A percentile compares a stretch with the other conserved stretches of the same genome.
Conservation (phyloP, 2,329 filamentous ascomycete genomes). For the Colletotrichum sp. region DNA sequence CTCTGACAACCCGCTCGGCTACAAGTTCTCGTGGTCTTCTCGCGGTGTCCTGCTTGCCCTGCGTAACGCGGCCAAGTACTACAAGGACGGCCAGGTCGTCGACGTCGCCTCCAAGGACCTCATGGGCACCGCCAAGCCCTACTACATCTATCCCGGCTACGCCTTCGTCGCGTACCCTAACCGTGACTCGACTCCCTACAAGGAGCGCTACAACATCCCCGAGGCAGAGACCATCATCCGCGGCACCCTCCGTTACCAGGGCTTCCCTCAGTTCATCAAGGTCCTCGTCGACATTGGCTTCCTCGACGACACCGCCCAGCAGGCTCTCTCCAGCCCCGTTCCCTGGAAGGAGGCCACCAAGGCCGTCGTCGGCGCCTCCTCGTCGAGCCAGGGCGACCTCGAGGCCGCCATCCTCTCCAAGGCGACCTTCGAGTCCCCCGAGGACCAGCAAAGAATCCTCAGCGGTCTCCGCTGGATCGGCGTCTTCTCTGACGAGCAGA, state of each 20-base stretch:
- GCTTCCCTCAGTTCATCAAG: slow-evolving; percentile 91
- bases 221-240: slow-evolving; percentile 88
- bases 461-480: slow-evolving; percentile 76
- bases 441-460: slow-evolving; percentile 74
- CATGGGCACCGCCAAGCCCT: slow-evolving; percentile 88
- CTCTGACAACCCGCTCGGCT: slow-evolving; percentile 89
- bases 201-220: slow-evolving; percentile 88
- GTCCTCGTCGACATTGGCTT: slow-evolving; percentile 90
- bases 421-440: slow-evolving; percentile 71
- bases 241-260: slow-evolving; percentile 75
- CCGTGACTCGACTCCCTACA: slow-evolving; percentile 87
- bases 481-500: slow-evolving; percentile 71
- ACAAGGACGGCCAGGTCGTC: slow-evolving; percentile 77
- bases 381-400: slow-evolving; percentile 72
- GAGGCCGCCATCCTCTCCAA: slow-evolving; percentile 76
- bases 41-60: slow-evolving; percentile 89
- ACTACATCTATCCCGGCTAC: slow-evolving; percentile 88
- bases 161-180: slow-evolving; percentile 94
- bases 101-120: slow-evolving; percentile 68
- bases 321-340: slow-evolving; percentile 69
- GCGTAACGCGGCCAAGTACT: slow-evolving; percentile 84
- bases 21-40: slow-evolving; percentile 86
- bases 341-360: slow-evolving; percentile 87
- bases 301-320: slow-evolving; percentile 72
- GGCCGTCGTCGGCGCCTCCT: slow-evolving; percentile 74